phyloP scores from a whole-genome alignment of 163 green algal genomes.

The Coccomyxa subellipsoidea region DNA sequence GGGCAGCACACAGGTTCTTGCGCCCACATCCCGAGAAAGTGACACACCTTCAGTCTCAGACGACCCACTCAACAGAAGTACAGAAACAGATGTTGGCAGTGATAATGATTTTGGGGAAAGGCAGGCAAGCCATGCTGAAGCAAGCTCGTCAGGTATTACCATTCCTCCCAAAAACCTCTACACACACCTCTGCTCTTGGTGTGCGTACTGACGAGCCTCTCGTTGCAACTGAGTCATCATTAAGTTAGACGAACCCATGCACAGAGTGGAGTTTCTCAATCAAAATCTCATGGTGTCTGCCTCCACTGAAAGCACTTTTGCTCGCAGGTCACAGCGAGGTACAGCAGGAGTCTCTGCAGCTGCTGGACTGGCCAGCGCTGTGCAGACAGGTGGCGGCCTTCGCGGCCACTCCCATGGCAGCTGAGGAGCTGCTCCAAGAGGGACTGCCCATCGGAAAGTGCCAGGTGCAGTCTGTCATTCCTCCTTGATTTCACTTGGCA shows the following conservation, averaged over 20 bases:
- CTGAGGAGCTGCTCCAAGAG: conserved; percentile 34
- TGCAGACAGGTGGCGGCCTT: conserved; percentile 75
- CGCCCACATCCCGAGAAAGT: no score
- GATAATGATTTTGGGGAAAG: not conserved
- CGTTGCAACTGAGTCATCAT: no score
- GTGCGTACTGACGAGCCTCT: no score
- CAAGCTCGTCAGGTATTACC: not conserved
- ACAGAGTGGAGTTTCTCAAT: no score
- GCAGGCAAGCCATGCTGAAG: not conserved
- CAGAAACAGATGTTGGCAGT: not conserved
- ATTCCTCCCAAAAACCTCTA: no score
- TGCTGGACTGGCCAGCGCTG: conserved; percentile 54
- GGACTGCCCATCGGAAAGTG: not conserved
- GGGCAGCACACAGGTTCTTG: no score
- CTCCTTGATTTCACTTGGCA: not conserved
- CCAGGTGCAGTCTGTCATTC: not conserved
- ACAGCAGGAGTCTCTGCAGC: not conserved
- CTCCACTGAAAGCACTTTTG: no score
- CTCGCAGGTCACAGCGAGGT: not conserved
- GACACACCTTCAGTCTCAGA: not conserved
- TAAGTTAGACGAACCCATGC: no score
- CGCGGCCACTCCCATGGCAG: conserved; percentile 55
- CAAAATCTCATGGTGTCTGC: no score
- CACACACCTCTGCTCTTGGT: no score
- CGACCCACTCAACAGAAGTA: not conserved